Evolutionary conservation across 495 filamentous ascomycete species (phyloP).

Genomic region (Neurospora sp.): DNA sequence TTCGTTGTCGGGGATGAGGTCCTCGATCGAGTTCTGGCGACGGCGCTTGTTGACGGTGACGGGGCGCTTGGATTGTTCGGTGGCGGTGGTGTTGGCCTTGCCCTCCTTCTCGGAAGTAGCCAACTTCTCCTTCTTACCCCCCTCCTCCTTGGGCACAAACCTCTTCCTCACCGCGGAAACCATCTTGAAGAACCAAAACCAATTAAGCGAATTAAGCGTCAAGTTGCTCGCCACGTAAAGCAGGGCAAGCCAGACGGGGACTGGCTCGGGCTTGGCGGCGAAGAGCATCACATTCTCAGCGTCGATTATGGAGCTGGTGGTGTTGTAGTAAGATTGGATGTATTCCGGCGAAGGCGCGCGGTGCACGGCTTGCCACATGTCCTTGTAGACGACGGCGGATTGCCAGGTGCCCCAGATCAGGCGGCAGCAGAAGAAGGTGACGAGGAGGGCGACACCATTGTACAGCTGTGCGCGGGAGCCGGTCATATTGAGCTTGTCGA

Average conservation of each 20-base stretch:
- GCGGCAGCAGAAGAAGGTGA: slow-evolving; percentile 78
- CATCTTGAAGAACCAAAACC: slow-evolving; percentile 97
- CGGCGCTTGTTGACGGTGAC: slow-evolving; percentile 1
- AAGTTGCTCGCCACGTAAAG: slow-evolving; percentile 71
- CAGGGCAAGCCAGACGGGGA: slow-evolving; percentile 73
- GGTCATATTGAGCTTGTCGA: slow-evolving; percentile 92
- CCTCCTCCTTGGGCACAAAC: slow-evolving; percentile 50
- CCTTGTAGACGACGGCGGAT: slow-evolving; percentile 61
- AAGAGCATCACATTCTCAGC: slow-evolving; percentile 37
- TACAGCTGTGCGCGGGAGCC: slow-evolving; percentile 70
- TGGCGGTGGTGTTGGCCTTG: not conserved
- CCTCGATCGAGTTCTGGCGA: slow-evolving; percentile 15
- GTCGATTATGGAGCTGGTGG: slow-evolving; percentile 20
- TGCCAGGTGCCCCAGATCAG: slow-evolving; percentile 88
- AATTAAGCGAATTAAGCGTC: slow-evolving; percentile 77
- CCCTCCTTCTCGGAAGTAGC: not conserved
- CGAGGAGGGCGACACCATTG: slow-evolving; percentile 67
- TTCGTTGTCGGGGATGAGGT: slow-evolving; percentile 24
- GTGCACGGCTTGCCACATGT: slow-evolving; percentile 61
- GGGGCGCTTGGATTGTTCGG: not conserved
- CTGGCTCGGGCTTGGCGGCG: slow-evolving; percentile 31
- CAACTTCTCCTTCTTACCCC: slow-evolving; percentile 15
- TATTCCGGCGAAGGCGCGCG: slow-evolving; percentile 22
- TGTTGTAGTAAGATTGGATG: slow-evolving; percentile 20
- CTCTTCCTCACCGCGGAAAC: slow-evolving; percentile 81